Percentiles rank a stretch among this genome's conserved stretches.
These are phyloP conservation scores for Sanghuangporus weigelae DNA, from an alignment of 1,284 basidiomycete genomes.

Conservation along the genomic window DNA sequence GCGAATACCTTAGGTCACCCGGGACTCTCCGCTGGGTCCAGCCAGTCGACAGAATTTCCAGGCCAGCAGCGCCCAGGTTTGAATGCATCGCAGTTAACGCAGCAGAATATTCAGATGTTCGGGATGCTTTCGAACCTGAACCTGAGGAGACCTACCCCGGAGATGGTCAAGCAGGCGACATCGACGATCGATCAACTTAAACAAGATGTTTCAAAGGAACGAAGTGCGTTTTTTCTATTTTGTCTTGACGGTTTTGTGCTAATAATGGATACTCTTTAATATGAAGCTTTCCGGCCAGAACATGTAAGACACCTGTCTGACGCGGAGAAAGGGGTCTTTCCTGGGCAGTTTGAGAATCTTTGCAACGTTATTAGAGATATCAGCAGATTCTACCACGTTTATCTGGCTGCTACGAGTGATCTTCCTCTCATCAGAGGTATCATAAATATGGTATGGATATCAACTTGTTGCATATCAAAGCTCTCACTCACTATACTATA, in stretches of 20 bases:
- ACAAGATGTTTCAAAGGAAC: background rate
- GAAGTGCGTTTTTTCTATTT: background rate
- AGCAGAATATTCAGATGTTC: background rate
- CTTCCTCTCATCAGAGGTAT: slow-evolving; percentile 43
- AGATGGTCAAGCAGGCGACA: background rate
- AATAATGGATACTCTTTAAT: background rate
- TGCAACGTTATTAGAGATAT: slow-evolving; percentile 39
- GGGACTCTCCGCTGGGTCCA: background rate
- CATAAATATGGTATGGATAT: slow-evolving; percentile 44
- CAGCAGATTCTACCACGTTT: slow-evolving; percentile 45
- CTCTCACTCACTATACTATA: slow-evolving; percentile 6
- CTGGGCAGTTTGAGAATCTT: slow-evolving; percentile 39
- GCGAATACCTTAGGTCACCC: background rate
- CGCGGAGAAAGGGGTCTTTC: slow-evolving; percentile 2
- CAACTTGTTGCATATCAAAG: slow-evolving; percentile 18
- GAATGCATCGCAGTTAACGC: background rate
- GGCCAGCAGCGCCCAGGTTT: background rate
- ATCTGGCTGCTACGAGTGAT: slow-evolving; percentile 38
- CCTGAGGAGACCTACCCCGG: background rate
- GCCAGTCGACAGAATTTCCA: background rate
- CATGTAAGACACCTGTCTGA: slow-evolving; percentile 7
- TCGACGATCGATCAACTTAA: background rate
- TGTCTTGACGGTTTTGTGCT: background rate
- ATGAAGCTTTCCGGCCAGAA: background rate
- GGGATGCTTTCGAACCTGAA: background rate